phyloP scores from a whole-genome alignment of 2,329 filamentous ascomycete species.

The Ophioceras dolichostomum region DNA sequence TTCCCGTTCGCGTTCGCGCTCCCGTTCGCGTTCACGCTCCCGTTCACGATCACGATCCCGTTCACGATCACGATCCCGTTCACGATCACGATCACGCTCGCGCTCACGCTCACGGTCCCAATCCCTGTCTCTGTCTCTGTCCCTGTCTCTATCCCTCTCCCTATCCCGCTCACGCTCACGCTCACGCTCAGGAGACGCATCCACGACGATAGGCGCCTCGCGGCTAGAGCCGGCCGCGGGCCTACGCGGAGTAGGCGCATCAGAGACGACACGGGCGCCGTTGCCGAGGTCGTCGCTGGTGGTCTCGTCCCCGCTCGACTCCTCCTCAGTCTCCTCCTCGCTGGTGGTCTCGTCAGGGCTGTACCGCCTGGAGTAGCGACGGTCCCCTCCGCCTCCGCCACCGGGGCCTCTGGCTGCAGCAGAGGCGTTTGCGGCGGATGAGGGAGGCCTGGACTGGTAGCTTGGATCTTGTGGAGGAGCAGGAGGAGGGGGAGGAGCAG shows the following conservation, averaged over 20 bases:
- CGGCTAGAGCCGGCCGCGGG: conserved; percentile 5
- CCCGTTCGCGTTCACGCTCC: conserved; percentile 7
- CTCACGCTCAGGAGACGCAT: conserved; percentile 14
- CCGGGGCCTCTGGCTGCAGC: conserved; percentile 19
- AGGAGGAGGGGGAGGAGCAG: conserved; percentile 3
- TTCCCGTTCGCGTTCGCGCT: conserved; percentile 4
- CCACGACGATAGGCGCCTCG: conserved; percentile 24
- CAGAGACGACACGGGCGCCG: conserved; percentile 20
- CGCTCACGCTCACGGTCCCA: no score
- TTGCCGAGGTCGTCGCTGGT: conserved; percentile 23
- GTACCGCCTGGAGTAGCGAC: conserved; percentile 13
- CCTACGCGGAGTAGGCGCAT: no score
- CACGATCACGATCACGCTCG: no score
- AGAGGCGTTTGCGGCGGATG: conserved; percentile 14
- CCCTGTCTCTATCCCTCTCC: no score
- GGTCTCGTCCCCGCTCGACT: conserved; percentile 15
- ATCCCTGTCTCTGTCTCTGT: no score
- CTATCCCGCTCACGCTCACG: not conserved
- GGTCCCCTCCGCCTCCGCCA: conserved; percentile 15
- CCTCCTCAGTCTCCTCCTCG: conserved; percentile 18
- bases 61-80: no score
- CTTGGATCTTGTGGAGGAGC: no score
- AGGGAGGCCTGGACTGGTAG: no score
- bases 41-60: conserved; percentile 4
- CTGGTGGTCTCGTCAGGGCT: conserved; percentile 20